Conservation (phyloP, 2,329 filamentous ascomycete genomes). For the Neofusicoccum kwambonambiense region DNA sequence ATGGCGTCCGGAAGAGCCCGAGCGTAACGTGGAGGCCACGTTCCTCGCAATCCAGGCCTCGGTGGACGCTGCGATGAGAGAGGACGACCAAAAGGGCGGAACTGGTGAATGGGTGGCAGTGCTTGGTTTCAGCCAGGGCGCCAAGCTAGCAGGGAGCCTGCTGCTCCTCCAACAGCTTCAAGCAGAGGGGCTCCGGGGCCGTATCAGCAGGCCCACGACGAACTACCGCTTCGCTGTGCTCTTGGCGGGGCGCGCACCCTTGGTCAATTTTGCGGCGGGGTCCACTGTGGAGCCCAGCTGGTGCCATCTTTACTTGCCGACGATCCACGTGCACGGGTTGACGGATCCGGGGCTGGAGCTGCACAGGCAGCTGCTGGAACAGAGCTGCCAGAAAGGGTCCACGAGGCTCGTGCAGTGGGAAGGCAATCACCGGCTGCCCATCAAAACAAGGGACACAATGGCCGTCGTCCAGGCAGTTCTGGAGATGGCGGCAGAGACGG, state of each 20-base stretch:
- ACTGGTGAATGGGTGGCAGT: slow-evolving; percentile 49
- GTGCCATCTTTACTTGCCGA: slow-evolving; percentile 41
- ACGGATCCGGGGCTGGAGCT: slow-evolving; percentile 59
- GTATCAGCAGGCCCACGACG: too few species aligned
- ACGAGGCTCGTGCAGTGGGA: slow-evolving; percentile 68
- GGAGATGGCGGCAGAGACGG: too few species aligned
- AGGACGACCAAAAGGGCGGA: slow-evolving; percentile 40
- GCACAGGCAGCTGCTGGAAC: slow-evolving; percentile 56
- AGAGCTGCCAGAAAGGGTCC: slow-evolving; percentile 59
- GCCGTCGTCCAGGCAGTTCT: not conserved
- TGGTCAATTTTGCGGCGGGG: slow-evolving; percentile 29
- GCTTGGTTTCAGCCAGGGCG: slow-evolving; percentile 51
- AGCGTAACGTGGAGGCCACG: slow-evolving; percentile 49
- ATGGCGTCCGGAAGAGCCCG: slow-evolving; percentile 42
- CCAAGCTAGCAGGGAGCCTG: slow-evolving; percentile 47
- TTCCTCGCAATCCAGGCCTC: slow-evolving; percentile 8
- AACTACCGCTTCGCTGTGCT: slow-evolving; percentile 38
- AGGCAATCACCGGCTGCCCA: slow-evolving; percentile 67
- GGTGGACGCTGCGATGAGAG: slow-evolving; percentile 42
- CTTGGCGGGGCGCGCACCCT: slow-evolving; percentile 60
- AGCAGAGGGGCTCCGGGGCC: too few species aligned
- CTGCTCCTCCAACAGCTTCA: slow-evolving; percentile 32
- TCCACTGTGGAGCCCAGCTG: too few species aligned
- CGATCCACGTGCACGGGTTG: slow-evolving; percentile 67
- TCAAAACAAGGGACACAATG: slow-evolving; percentile 63